Percentiles rank a stretch among this genome's conserved stretches.
Conservation (phyloP, 805 yeast genomes). For the Candida rishiriensis region DNA sequence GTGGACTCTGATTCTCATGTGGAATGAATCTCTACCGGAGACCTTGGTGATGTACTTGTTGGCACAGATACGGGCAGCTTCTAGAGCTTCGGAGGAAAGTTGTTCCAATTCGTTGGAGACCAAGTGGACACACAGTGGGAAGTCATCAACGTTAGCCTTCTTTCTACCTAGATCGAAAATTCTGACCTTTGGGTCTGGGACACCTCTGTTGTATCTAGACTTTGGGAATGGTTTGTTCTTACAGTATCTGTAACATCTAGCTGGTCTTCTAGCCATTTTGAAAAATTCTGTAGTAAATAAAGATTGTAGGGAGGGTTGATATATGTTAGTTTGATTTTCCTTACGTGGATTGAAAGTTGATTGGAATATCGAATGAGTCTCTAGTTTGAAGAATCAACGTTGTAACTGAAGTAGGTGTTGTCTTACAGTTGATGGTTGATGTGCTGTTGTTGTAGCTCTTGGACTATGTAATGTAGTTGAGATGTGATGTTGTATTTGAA, state of each 20-base stretch:
- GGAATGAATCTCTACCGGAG: conserved; percentile 99
- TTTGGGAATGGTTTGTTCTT: conserved; percentile 99
- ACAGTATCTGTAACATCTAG: conserved; percentile 99
- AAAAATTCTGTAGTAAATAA: conserved; percentile 22
- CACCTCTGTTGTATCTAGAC: conserved; percentile 99
- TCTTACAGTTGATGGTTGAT: no score
- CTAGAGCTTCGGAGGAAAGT: conserved; percentile 98
- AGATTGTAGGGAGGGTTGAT: neutral
- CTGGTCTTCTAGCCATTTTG: conserved; percentile 99
- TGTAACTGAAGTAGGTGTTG: no score
- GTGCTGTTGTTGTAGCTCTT: no score
- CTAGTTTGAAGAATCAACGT: no score
- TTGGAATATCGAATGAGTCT: neutral
- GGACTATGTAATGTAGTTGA: no score
- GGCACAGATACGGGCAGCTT: conserved; percentile 99
- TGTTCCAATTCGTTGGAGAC: conserved; percentile 99
- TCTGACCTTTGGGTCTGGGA: conserved; percentile 99
- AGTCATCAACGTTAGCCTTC: conserved; percentile 99
- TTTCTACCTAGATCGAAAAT: conserved; percentile 99
- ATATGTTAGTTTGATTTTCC: conserved; percentile 3
- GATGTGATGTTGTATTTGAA: no score
- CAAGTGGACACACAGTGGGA: conserved; percentile 98
- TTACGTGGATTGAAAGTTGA: neutral
- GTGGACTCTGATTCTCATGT: conserved; percentile 99
- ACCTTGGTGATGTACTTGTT: conserved; percentile 98